phyloP scores from a whole-genome alignment of 2,329 filamentous ascomycete species.

The Alternaria arborescens region DNA sequence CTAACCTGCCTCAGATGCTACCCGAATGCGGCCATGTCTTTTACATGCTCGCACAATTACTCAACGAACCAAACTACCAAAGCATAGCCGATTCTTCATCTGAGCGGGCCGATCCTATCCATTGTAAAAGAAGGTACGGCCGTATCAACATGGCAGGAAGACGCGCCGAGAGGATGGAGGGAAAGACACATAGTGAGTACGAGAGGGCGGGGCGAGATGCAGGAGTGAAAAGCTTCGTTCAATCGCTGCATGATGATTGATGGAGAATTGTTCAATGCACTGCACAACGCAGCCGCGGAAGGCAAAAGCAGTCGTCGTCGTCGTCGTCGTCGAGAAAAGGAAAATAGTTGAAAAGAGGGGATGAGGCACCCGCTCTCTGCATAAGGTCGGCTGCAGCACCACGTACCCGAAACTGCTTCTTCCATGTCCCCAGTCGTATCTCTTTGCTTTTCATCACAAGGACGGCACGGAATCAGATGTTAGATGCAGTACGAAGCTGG shows the following conservation, averaged over 20 bases:
- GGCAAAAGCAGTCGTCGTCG: background rate
- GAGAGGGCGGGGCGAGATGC: background rate
- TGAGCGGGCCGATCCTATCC: background rate
- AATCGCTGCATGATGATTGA: background rate
- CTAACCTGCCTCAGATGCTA: background rate
- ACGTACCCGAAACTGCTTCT: background rate
- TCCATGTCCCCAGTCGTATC: background rate
- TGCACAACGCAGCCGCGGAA: background rate
- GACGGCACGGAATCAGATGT: background rate
- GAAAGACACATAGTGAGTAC: background rate
- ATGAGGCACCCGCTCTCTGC: background rate
- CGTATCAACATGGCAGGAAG: background rate
- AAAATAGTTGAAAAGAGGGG: background rate
- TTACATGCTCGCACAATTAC: background rate
- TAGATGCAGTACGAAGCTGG: background rate
- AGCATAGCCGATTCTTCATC: background rate
- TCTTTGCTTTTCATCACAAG: background rate
- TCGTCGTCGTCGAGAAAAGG: background rate
- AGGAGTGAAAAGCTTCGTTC: background rate
- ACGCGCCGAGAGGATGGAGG: background rate
- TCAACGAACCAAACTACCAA: conserved; percentile 2
- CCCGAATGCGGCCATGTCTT: background rate
- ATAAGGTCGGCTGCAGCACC: background rate
- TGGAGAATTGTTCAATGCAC: background rate
- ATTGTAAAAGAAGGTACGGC: background rate